Evolutionary conservation across 805 yeast species (phyloP), one percentile per base, ranked within the genome.

Genomic region (Starmerella gropengiesseri): DNA sequence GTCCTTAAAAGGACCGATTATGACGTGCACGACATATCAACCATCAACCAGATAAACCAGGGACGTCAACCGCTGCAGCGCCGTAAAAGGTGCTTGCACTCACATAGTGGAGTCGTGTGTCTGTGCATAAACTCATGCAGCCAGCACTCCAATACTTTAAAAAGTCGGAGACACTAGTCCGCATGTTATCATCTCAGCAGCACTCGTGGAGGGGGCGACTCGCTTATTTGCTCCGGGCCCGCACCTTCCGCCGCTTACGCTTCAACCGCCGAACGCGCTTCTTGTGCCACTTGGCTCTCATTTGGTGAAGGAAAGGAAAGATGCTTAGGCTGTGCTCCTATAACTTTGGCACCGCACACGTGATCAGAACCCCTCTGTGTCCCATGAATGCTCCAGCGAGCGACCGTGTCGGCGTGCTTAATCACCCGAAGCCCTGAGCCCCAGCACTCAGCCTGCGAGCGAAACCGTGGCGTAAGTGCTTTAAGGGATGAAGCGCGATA

Each of bases 181-280:
- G 13, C 17, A 23, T 29, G 20, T 19, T 22, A 37, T 37, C 25
- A 20, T 19, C 14, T 26, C 40, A 17, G 36, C 37, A 35, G 31
- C 16, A 31, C 40, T 34, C 26, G 6, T 17, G 19, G 28, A 37
- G 34, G 35, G 45, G 46, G 47, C 48, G 51, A 40, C 42, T 32
- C 56, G 57, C 53, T 54, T 52, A 55, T 52, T 55, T 55, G 58
- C 95, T 84, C 84, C 97, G 86, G 75, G 97, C 97, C 84, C 97
- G 85, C 67, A 89, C 95, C 95, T 89, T 89, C 96, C 97, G 95
- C 82, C 97, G 84, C 94, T 89, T 89, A 79, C 96, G 85, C 84
- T 89, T 89, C 70, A 89, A 83, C 84, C 97, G 85, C 84, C 97
- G 87, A 73, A 82, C 94, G 87, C 97, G 89, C 94, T 89, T 89